phyloP scores from a whole-genome alignment of 106 monocot genomes.

The Acanthochlamys bracteata region DNA sequence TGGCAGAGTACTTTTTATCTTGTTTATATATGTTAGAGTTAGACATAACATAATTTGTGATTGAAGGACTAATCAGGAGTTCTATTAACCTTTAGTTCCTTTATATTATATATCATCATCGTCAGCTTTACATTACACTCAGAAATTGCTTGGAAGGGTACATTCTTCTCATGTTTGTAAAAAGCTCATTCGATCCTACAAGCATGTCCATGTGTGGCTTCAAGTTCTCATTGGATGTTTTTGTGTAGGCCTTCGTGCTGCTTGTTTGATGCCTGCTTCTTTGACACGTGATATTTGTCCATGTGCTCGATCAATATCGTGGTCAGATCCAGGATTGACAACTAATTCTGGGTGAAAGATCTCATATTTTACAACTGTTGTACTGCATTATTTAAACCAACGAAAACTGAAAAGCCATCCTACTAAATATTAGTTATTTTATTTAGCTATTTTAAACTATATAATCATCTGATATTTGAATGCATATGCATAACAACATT shows the following conservation, averaged over 20 bases:
- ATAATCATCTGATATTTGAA: background rate
- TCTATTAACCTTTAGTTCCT: background rate
- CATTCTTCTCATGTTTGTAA: background rate
- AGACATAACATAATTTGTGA: background rate
- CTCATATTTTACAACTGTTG: no score
- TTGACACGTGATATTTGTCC: slow-evolving; percentile 56
- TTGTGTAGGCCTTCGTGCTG: slow-evolving; percentile 45
- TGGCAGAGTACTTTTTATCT: background rate
- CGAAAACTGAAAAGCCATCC: no score
- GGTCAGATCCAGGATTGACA: slow-evolving; percentile 77
- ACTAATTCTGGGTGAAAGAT: slow-evolving; percentile 60
- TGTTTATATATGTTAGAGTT: background rate
- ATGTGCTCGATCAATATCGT: slow-evolving; percentile 86
- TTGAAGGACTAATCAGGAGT: no score
- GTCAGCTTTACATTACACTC: background rate
- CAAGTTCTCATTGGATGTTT: background rate
- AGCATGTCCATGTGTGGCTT: background rate
- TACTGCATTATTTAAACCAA: no score
- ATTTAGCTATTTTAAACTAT: no score
- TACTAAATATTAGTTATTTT: no score
- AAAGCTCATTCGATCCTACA: no score
- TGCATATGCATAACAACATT: background rate
- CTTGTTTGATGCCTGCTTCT: slow-evolving; percentile 48
- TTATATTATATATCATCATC: background rate
- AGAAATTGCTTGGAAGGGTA: background rate